A percentile compares a stretch with the other conserved stretches of the same genome.
Evolutionary conservation across 2,329 filamentous ascomycete genomes (phyloP).

Genomic region (Davidsoniella eucalypti): DNA sequence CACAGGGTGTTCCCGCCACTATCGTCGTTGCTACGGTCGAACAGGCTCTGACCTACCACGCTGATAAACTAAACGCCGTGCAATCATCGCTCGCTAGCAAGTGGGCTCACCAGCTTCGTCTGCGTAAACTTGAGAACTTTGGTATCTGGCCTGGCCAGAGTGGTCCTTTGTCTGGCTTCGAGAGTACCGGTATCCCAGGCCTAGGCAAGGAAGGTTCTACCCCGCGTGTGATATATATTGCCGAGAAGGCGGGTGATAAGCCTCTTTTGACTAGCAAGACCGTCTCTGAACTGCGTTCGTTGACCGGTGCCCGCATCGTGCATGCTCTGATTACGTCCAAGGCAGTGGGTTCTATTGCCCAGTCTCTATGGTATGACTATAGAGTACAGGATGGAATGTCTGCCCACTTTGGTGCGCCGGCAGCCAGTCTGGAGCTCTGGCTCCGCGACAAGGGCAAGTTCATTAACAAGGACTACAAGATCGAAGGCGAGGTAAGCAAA

Average conservation of each 20-base stretch:
- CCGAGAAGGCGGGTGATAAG: conserved; percentile 54
- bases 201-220: conserved; percentile 43
- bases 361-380: conserved; percentile 82
- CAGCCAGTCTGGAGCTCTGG: conserved; percentile 65
- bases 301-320: conserved; percentile 62
- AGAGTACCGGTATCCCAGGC: conserved; percentile 40
- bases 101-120: conserved; percentile 54
- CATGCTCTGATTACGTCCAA: conserved; percentile 70
- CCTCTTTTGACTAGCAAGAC: conserved; percentile 48
- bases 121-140: conserved; percentile 47
- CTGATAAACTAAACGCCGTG: not conserved
- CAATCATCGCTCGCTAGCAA: conserved; percentile 45
- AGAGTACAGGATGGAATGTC: conserved; percentile 30
- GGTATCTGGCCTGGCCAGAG: conserved; percentile 56
- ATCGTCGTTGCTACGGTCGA: conserved; percentile 64
- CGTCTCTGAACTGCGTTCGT: conserved; percentile 67
- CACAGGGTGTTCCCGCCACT: conserved; percentile 61
- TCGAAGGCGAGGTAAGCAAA: conserved; percentile 42
- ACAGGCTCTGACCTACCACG: conserved; percentile 9
- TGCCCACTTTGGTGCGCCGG: conserved; percentile 66
- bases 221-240: conserved; percentile 66
- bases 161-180: conserved; percentile 19
- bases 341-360: conserved; percentile 78
- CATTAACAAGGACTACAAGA: conserved; percentile 46
- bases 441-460: conserved; percentile 44